Percentiles rank a stretch among this genome's conserved stretches.
phyloP scores from a whole-genome alignment of 2,329 filamentous ascomycete genomes.

The Cordyceps fumosorosea region DNA sequence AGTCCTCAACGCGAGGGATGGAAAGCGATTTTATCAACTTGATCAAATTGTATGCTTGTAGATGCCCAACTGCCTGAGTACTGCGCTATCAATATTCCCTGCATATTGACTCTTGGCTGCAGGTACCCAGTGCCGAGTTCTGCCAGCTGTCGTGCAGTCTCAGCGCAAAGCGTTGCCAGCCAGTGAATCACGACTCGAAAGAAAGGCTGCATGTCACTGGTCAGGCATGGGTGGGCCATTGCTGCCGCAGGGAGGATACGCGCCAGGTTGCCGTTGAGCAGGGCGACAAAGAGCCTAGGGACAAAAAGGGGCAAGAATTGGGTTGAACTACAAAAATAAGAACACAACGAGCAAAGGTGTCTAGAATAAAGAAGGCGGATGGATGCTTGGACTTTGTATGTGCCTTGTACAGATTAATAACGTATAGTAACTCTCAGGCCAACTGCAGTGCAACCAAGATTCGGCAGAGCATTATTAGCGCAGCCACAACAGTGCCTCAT shows the following conservation, averaged over 20 bases:
- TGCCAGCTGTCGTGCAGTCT: neutral
- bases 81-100: too few species aligned
- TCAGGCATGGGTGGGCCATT: neutral
- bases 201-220: neutral
- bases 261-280: neutral
- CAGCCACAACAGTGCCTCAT: neutral
- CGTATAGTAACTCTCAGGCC: too few species aligned
- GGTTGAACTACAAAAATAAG: too few species aligned
- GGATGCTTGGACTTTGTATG: too few species aligned
- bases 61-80: too few species aligned
- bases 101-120: too few species aligned
- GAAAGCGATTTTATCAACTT: neutral
- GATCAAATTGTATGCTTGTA: too few species aligned
- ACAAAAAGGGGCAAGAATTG: too few species aligned
- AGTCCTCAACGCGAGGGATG: neutral
- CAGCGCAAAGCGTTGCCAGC: neutral
- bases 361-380: neutral
- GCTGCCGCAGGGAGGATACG: neutral
- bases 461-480: neutral
- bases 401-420: too few species aligned
- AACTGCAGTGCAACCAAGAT: neutral
- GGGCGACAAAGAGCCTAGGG: neutral
- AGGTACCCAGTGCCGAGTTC: too few species aligned
- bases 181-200: neutral
- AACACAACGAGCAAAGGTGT: too few species aligned